These are phyloP conservation scores for Adansonia madagascariensis DNA, from an alignment of 441 rosid genomes.

Conservation along the genomic window DNA sequence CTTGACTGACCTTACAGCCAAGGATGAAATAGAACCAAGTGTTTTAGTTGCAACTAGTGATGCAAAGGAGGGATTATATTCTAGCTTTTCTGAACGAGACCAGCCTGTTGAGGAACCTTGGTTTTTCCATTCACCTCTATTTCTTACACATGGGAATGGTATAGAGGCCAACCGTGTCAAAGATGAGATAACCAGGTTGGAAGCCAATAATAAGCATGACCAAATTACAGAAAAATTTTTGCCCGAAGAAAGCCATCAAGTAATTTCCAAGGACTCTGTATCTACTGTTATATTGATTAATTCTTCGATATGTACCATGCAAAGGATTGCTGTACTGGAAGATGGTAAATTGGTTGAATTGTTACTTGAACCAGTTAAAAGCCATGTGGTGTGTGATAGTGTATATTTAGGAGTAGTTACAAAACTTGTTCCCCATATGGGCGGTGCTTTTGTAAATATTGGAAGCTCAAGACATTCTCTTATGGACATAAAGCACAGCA, in stretches of 20 bases:
- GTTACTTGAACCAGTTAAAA: conserved; percentile 89
- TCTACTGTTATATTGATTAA: conserved; percentile 73
- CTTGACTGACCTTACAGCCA: conserved; percentile 39
- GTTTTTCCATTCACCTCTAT: conserved; percentile 50
- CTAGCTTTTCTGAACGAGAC: conserved; percentile 48
- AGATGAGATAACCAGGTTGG: conserved; percentile 34
- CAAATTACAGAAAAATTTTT: conserved; percentile 45
- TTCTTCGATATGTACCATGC: conserved; percentile 92
- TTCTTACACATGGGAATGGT: conserved; percentile 34
- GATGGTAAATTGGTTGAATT: conserved; percentile 87
- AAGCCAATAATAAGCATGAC: conserved; percentile 42
- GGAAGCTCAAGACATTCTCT: conserved; percentile 81
- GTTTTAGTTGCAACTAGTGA: conserved; percentile 37
- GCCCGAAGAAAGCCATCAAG: conserved; percentile 49
- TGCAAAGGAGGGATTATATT: conserved; percentile 35
- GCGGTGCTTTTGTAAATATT: conserved; percentile 95
- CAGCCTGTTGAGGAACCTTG: conserved; percentile 97
- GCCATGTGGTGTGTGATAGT: conserved; percentile 85
- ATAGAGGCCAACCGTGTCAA: conserved; percentile 39
- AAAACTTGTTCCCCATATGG: conserved; percentile 92
- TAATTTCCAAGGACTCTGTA: conserved; percentile 45
- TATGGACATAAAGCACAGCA: conserved; percentile 74
- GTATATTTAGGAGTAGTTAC: conserved; percentile 83
- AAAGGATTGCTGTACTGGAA: conserved; percentile 94
- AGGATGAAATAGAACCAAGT: conserved; percentile 41